Percentiles rank a stretch among this genome's conserved stretches.
Evolutionary conservation across 345 rosid genomes (phyloP).

Genomic region (Crucihimalaya himalaica): DNA sequence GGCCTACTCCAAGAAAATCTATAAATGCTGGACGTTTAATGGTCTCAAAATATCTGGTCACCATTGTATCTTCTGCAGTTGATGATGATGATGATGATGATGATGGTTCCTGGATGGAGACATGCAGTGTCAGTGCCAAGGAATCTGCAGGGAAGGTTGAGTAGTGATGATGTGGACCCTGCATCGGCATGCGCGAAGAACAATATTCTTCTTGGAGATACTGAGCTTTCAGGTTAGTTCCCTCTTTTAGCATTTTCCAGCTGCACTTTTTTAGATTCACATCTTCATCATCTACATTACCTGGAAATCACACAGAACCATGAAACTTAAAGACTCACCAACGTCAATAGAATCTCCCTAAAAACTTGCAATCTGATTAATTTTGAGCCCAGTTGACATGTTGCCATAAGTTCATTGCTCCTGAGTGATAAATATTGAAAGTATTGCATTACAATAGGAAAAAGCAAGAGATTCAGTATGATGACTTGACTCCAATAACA

Average conservation of each 20-base stretch:
- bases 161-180: slow-evolving; percentile 41
- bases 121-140: slow-evolving; percentile 48
- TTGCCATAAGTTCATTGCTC: not conserved
- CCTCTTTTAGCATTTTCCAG: slow-evolving; percentile 34
- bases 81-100: slow-evolving; percentile 42
- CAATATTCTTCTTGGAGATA: slow-evolving; percentile 27
- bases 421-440: not conserved
- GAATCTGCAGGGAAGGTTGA: slow-evolving; percentile 44
- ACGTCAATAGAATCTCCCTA: slow-evolving; percentile 12
- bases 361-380: slow-evolving; percentile 9
- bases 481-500: not conserved
- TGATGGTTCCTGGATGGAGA: slow-evolving; percentile 50
- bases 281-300: slow-evolving; percentile 35
- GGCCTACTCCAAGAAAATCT: slow-evolving; percentile 65
- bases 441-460: too few relatives aligned
- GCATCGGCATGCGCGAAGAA: slow-evolving; percentile 33
- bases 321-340: slow-evolving; percentile 20
- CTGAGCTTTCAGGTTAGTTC: slow-evolving; percentile 29
- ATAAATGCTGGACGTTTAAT: slow-evolving; percentile 50
- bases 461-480: not conserved
- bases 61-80: slow-evolving; percentile 36
- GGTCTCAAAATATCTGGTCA: slow-evolving; percentile 25
- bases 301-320: slow-evolving; percentile 37
- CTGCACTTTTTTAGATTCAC: slow-evolving; percentile 22
- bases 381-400: not conserved